Conservation (phyloP, 495 filamentous ascomycete species). For the Tetracladium setigerum region DNA sequence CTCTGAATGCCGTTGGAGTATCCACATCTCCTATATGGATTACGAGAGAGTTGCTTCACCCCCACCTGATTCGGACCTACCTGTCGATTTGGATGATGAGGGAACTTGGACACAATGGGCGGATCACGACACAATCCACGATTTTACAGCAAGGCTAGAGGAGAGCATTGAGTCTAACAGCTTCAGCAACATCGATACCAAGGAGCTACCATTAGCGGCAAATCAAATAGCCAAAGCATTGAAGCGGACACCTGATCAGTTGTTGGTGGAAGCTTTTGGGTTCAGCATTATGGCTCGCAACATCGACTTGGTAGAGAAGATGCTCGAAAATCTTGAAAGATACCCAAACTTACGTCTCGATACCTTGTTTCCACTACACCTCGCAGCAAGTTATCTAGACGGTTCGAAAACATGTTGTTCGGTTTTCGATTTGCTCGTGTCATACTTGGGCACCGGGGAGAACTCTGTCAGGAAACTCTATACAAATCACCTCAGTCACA, state of each 20-base stretch:
- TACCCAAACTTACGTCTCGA: slow-evolving; percentile 2
- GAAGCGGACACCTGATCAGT: slow-evolving; percentile 18
- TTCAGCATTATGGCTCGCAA: slow-evolving; percentile 36
- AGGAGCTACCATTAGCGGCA: slow-evolving; percentile 23
- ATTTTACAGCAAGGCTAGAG: slow-evolving; percentile 18
- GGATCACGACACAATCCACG: not conserved
- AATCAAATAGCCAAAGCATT: slow-evolving; percentile 21
- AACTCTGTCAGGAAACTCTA: slow-evolving; percentile 20
- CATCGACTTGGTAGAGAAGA: slow-evolving; percentile 1
- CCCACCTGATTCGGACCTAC: not conserved
- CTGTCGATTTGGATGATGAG: slow-evolving; percentile 22
- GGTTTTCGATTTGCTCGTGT: slow-evolving; percentile 17
- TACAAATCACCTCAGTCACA: slow-evolving; percentile 29
- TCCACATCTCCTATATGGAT: slow-evolving; percentile 5
- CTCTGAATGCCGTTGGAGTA: slow-evolving; percentile 25
- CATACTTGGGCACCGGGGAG: not conserved
- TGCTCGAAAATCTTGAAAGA: slow-evolving; percentile 13
- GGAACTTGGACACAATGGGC: slow-evolving; percentile 25
- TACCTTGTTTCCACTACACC: slow-evolving; percentile 29
- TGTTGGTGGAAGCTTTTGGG: slow-evolving; percentile 27
- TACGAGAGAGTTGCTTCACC: slow-evolving; percentile 9
- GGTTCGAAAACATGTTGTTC: slow-evolving; percentile 32
- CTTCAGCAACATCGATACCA: slow-evolving; percentile 21
- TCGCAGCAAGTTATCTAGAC: slow-evolving; percentile 31
- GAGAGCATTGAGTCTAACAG: slow-evolving; percentile 25